Evolutionary conservation across 306 rosid genomes (phyloP).

Genomic region (Quercus ilex): DNA sequence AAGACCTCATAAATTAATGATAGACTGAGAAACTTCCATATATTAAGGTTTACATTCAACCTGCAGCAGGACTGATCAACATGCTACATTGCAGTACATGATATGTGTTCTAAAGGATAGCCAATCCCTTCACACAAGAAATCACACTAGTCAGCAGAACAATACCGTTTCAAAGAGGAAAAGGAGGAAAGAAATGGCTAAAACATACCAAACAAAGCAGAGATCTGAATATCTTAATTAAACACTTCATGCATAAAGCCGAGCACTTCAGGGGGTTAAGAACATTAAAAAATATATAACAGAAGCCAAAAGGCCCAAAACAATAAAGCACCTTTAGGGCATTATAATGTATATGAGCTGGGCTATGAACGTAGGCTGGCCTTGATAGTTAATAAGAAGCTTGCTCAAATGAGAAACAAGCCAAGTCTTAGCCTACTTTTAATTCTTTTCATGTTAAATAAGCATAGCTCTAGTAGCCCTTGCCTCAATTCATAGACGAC

Average conservation of each 20-base stretch:
- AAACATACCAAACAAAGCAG: not conserved
- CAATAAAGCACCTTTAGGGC: not conserved
- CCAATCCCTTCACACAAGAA: not conserved
- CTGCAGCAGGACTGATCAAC: constrained; percentile 11
- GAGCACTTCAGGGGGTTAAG: too few species aligned
- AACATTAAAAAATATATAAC: too few species aligned
- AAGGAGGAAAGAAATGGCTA: not conserved
- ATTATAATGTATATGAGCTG: not conserved
- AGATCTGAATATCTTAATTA: not conserved
- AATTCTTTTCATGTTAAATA: not conserved
- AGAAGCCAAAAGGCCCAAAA: not conserved
- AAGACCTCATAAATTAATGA: not conserved
- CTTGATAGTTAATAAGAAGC: not conserved
- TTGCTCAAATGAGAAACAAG: not conserved
- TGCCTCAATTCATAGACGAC: not conserved
- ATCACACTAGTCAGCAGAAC: not conserved
- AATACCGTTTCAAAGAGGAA: not conserved
- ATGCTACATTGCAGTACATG: not conserved
- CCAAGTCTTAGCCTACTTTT: not conserved
- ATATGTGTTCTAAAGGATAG: not conserved
- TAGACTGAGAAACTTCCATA: not conserved
- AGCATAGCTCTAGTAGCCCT: not conserved
- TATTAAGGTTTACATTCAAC: not conserved
- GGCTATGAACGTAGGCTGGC: not conserved
- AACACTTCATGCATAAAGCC: too few species aligned